Evolutionary conservation across 2,329 filamentous ascomycete species (phyloP).

Genomic region (Cladosporium sp.): DNA sequence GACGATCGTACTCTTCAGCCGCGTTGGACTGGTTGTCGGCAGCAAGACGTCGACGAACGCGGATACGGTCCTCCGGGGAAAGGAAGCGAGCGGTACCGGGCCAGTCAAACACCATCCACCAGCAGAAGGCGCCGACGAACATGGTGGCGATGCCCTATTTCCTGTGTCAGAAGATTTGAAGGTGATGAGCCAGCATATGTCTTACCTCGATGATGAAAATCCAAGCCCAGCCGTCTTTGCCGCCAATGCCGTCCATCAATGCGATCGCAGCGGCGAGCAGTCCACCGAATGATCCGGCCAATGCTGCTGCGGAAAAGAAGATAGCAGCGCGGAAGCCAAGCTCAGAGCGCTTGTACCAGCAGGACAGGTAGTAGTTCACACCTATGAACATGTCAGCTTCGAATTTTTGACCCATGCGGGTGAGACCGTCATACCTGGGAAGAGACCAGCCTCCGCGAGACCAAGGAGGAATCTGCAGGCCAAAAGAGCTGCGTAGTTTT

Average conservation of each 20-base stretch:
- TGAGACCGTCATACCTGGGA: slow-evolving; percentile 40
- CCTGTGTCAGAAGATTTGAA: background rate
- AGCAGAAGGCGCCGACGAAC: slow-evolving; percentile 52
- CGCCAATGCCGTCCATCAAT: slow-evolving; percentile 65
- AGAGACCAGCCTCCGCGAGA: slow-evolving; percentile 69
- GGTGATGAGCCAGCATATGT: background rate
- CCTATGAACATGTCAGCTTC: slow-evolving; percentile 21
- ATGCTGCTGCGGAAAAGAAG: slow-evolving; percentile 79
- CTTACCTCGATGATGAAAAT: slow-evolving; percentile 48
- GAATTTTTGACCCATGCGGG: background rate
- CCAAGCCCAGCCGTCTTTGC: slow-evolving; percentile 45
- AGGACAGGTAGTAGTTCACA: slow-evolving; percentile 62
- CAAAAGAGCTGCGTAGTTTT: slow-evolving; percentile 31
- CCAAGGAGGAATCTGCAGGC: slow-evolving; percentile 62
- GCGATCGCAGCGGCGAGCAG: slow-evolving; percentile 71
- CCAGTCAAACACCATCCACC: slow-evolving; percentile 53
- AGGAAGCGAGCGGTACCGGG: slow-evolving; percentile 60
- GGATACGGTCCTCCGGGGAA: slow-evolving; percentile 40
- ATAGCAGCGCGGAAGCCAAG: slow-evolving; percentile 78
- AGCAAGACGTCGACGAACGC: slow-evolving; percentile 29
- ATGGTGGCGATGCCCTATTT: slow-evolving; percentile 62
- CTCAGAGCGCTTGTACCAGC: slow-evolving; percentile 79
- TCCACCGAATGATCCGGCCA: slow-evolving; percentile 76
- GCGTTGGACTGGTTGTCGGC: slow-evolving; percentile 30
- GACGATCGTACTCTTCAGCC: slow-evolving; percentile 30